Percentiles rank a stretch among this genome's conserved stretches.
phyloP scores from a whole-genome alignment of 805 yeast genomes.

The Sugiyamaella lignohabitans region DNA sequence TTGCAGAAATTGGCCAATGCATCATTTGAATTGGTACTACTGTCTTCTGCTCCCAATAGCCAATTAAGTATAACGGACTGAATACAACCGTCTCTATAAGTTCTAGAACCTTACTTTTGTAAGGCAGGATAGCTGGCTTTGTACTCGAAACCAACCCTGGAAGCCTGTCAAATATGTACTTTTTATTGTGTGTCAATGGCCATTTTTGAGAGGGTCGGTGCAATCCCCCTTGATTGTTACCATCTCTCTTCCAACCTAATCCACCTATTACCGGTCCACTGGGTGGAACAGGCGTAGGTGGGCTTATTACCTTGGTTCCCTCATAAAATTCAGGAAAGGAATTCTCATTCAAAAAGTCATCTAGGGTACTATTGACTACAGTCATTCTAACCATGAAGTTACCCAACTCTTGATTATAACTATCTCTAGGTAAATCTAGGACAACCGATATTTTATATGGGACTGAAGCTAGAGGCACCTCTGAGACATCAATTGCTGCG shows the following conservation, averaged over 20 bases:
- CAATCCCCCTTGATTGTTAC: not conserved
- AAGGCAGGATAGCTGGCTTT: conserved; percentile 31
- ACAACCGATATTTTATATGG: conserved; percentile 26
- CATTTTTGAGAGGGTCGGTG: conserved; percentile 3
- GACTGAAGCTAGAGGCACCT: conserved; percentile 16
- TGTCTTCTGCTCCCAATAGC: conserved; percentile 24
- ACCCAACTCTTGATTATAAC: conserved; percentile 27
- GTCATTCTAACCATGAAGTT: conserved; percentile 29
- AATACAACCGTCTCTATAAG: conserved; percentile 23
- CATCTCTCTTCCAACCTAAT: no score
- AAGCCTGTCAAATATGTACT: conserved; percentile 13
- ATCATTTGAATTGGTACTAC: conserved; percentile 22
- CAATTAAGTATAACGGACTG: conserved; percentile 28
- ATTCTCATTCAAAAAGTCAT: conserved; percentile 2
- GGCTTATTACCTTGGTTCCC: not conserved
- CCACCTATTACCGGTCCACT: not conserved
- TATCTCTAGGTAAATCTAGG: conserved; percentile 29
- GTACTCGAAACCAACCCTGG: conserved; percentile 10
- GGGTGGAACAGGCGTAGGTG: not conserved
- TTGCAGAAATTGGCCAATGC: conserved; percentile 13
- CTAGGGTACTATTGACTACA: conserved; percentile 15
- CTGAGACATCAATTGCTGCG: conserved; percentile 14
- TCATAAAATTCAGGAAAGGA: conserved; percentile 7
- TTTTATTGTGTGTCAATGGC: conserved; percentile 16
- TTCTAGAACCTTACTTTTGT: conserved; percentile 25